phyloP scores from a whole-genome alignment of 305 asterid genomes.

The Plantago lanceolata region DNA sequence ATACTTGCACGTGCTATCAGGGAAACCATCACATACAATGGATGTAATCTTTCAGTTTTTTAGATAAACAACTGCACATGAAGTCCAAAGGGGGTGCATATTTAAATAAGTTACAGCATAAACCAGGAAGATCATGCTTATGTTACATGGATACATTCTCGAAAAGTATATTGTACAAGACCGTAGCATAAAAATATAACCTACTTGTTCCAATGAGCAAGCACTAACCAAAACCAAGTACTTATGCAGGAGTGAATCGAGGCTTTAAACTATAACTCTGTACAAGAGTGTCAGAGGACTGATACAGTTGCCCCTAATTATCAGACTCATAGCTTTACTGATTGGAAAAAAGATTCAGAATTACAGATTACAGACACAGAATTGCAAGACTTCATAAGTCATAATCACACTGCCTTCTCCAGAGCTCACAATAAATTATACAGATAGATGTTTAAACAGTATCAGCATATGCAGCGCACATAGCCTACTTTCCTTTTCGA shows the following conservation, averaged over 20 bases:
- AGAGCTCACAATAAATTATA: neutral
- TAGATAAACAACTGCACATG: neutral
- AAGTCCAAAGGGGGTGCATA: neutral
- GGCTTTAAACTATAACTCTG: neutral
- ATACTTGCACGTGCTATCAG: too few relatives aligned
- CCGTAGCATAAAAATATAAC: too few relatives aligned
- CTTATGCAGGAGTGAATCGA: neutral
- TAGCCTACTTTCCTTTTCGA: too few relatives aligned
- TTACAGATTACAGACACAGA: neutral
- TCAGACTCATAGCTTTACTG: too few relatives aligned
- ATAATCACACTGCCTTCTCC: neutral
- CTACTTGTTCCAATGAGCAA: neutral
- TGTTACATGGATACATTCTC: neutral
- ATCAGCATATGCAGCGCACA: neutral
- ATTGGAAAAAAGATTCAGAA: too few relatives aligned
- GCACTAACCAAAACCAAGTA: neutral
- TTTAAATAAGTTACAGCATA: neutral
- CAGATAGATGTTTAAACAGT: neutral
- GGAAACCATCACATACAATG: too few relatives aligned
- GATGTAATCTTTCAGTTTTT: neutral
- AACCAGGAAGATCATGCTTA: neutral
- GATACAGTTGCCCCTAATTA: too few relatives aligned
- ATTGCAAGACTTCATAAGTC: neutral
- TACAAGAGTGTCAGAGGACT: neutral
- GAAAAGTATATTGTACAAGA: too few relatives aligned